These are phyloP conservation scores for Alternaria postmessia DNA, from an alignment of 2,329 filamentous ascomycete genomes.

Conservation along the genomic window DNA sequence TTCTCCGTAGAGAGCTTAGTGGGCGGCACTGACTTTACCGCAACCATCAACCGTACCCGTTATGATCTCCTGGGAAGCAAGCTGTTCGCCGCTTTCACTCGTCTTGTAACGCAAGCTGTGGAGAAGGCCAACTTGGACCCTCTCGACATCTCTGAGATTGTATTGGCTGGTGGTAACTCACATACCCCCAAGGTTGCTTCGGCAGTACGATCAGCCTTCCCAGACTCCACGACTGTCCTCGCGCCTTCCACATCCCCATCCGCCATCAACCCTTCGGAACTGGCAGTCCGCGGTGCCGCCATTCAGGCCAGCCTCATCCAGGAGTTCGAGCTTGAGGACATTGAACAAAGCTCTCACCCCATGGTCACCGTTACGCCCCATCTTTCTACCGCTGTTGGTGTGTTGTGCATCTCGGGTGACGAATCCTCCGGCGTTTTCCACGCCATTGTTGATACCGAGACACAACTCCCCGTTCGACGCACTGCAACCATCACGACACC, in stretches of 20 bases:
- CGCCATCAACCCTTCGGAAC: constrained; percentile 92
- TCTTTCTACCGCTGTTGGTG: constrained; percentile 85
- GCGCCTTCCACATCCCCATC: constrained; percentile 80
- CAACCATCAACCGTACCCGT: constrained; percentile 89
- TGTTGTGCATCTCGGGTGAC: constrained; percentile 71
- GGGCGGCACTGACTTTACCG: constrained; percentile 88
- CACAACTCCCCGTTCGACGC: constrained; percentile 86
- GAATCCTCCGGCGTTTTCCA: constrained; percentile 74
- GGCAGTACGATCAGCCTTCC: constrained; percentile 82
- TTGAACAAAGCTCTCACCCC: constrained; percentile 94
- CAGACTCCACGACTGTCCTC: constrained; percentile 77
- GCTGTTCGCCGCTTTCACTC: constrained; percentile 86
- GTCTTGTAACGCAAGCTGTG: constrained; percentile 82
- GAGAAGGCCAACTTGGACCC: constrained; percentile 93
- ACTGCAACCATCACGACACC: constrained; percentile 80
- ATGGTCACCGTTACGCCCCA: constrained; percentile 95
- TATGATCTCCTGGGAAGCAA: constrained; percentile 90
- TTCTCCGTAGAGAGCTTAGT: constrained; percentile 93
- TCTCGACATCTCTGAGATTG: constrained; percentile 92
- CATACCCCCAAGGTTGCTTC: constrained; percentile 93
- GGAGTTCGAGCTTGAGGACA: constrained; percentile 92
- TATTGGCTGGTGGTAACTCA: constrained; percentile 88
- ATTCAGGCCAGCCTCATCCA: constrained; percentile 94
- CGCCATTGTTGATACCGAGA: constrained; percentile 83
- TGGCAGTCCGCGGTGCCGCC: constrained; percentile 86